phyloP scores from a whole-genome alignment of 345 rosid genomes.

The Trapa incisa region DNA sequence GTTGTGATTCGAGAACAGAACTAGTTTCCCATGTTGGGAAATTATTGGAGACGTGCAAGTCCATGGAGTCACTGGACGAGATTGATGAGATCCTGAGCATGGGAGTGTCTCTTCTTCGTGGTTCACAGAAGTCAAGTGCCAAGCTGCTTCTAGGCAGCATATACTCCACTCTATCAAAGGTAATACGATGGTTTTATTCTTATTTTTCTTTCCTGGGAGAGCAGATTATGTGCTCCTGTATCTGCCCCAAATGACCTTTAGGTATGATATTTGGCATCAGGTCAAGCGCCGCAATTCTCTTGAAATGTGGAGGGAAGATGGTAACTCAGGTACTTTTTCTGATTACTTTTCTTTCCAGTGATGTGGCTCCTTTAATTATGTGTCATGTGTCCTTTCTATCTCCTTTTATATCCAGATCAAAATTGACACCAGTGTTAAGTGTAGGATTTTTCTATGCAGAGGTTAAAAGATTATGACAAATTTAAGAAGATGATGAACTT shows the following conservation, averaged over 20 bases:
- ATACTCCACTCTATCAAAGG: constrained; percentile 46
- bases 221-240: not conserved
- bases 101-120: constrained; percentile 47
- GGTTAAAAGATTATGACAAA: no score
- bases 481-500: no score
- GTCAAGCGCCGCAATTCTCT: constrained; percentile 41
- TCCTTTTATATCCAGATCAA: no score
- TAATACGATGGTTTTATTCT: constrained; percentile 14
- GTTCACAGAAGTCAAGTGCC: constrained; percentile 41
- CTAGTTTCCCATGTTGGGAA: constrained; percentile 49
- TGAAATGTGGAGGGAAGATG: constrained; percentile 46
- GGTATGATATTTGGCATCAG: constrained; percentile 27
- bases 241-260: constrained; percentile 9
- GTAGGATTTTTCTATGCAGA: no score
- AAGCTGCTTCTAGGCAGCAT: constrained; percentile 33
- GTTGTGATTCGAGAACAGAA: constrained; percentile 63
- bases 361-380: no score
- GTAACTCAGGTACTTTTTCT: constrained; percentile 16
- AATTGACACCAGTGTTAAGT: no score
- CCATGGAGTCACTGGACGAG: constrained; percentile 33
- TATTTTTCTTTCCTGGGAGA: not conserved
- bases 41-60: constrained; percentile 42
- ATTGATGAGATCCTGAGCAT: constrained; percentile 47
- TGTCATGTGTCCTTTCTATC: no score
- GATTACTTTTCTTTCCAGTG: not conserved